phyloP scores from a whole-genome alignment of 2,329 filamentous ascomycete genomes.

The Cadophora luteo-olivacea region DNA sequence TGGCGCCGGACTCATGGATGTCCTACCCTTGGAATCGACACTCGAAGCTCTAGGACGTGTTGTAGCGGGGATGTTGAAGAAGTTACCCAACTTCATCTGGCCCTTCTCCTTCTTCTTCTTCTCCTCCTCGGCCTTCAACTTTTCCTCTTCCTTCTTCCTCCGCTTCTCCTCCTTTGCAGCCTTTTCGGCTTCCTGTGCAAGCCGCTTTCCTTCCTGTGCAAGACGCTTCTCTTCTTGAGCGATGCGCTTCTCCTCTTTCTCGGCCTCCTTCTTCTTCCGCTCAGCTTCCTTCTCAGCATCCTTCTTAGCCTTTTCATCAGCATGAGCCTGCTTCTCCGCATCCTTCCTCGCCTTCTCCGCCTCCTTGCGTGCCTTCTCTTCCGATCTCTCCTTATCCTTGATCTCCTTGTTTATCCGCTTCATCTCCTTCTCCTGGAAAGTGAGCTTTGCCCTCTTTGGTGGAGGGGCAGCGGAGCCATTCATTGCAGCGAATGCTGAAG shows the following conservation, averaged over 20 bases:
- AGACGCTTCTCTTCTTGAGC: not conserved
- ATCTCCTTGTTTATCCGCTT: conserved; percentile 48
- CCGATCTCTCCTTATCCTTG: conserved; percentile 40
- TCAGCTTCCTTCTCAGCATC: conserved; percentile 29
- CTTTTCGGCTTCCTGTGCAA: conserved; percentile 30
- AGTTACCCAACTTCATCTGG: conserved; percentile 48
- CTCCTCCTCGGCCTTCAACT: conserved; percentile 53
- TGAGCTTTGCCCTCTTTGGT: conserved; percentile 39
- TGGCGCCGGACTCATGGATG: conserved; percentile 39
- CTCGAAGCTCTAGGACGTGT: conserved; percentile 28
- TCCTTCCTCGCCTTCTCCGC: conserved; percentile 46
- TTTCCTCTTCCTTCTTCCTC: conserved; percentile 46
- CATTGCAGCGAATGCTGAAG: conserved; percentile 36
- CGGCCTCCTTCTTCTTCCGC: conserved; percentile 44
- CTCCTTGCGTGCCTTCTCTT: conserved; percentile 44
- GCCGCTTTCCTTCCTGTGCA: conserved; percentile 37
- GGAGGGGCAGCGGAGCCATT: conserved; percentile 32
- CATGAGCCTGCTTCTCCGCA: conserved; percentile 24
- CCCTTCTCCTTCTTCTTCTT: conserved; percentile 54
- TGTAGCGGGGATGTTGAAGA: conserved; percentile 34
- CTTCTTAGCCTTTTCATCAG: conserved; percentile 43
- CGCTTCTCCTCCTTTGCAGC: conserved; percentile 46
- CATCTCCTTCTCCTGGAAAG: conserved; percentile 40
- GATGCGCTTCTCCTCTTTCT: conserved; percentile 44
- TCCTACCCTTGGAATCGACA: conserved; percentile 34